phyloP scores from a whole-genome alignment of 2,329 filamentous ascomycete species.

The Paramyrothecium sp. region DNA sequence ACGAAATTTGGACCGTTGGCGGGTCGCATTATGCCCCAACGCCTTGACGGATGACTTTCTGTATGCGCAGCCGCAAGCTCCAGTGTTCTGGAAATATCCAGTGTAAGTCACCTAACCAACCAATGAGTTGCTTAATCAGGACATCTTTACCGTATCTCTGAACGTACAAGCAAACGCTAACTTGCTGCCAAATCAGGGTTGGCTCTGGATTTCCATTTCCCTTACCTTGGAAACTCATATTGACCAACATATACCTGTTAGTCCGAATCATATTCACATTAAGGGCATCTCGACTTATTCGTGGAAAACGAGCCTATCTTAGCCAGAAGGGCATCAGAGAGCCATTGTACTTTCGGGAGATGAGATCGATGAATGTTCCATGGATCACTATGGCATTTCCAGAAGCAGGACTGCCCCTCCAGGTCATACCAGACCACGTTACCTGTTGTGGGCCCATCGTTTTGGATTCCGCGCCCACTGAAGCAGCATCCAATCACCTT shows the following conservation, averaged over 20 bases:
- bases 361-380: not conserved
- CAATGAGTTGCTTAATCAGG: not conserved
- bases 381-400: not conserved
- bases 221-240: not conserved
- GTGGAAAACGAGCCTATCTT: not conserved
- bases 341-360: not conserved
- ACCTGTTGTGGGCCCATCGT: not conserved
- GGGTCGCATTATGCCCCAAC: not conserved
- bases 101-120: not conserved
- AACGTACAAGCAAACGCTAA: not conserved
- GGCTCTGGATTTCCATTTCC: not conserved
- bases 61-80: not conserved
- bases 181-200: not conserved
- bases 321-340: not conserved
- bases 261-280: conserved; percentile 1
- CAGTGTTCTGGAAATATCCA: not conserved
- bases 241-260: not conserved
- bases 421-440: not conserved
- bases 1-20: not conserved
- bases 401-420: not conserved
- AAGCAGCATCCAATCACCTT: not conserved
- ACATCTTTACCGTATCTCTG: too few relatives aligned
- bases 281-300: not conserved
- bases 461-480: not conserved
- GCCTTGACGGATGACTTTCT: not conserved